Evolutionary conservation across 352 stramenopile species (phyloP).

Genomic region (Phytophthora agathidicida): DNA sequence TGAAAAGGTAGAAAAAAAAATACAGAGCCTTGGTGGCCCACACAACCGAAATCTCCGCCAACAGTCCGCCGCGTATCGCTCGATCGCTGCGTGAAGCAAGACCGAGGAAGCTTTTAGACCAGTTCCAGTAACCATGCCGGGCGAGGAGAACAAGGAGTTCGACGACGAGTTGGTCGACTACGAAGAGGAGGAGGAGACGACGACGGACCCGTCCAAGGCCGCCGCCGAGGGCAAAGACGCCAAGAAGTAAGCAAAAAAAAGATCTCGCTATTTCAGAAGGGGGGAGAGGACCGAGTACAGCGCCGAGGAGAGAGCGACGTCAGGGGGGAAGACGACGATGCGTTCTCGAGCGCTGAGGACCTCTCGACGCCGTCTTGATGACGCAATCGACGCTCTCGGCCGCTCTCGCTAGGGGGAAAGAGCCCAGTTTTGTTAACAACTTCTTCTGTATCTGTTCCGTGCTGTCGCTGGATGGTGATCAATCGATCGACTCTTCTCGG

Average conservation of each 20-base stretch:
- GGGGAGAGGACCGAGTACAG: conserved; percentile 21
- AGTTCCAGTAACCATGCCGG: conserved; percentile 55
- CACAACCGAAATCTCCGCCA: conserved; percentile 45
- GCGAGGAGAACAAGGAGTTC: conserved; percentile 90
- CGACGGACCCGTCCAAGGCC: conserved; percentile 72
- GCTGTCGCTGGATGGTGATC: conserved; percentile 29
- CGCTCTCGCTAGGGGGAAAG: conserved; percentile 26
- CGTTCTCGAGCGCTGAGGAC: conserved; percentile 28
- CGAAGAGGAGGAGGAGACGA: conserved; percentile 89
- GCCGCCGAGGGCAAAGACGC: conserved; percentile 84
- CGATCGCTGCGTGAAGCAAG: conserved; percentile 5
- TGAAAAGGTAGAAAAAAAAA: conserved; percentile 15
- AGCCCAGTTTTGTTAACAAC: conserved; percentile 74
- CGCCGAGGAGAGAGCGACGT: conserved; percentile 24
- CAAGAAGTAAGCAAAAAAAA: conserved; percentile 89
- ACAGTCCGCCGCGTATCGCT: conserved; percentile 24
- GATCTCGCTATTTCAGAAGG: conserved; percentile 27
- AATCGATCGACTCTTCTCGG: too few species aligned
- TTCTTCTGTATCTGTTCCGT: conserved; percentile 87
- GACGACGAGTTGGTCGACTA: conserved; percentile 91
- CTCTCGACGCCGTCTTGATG: conserved; percentile 31
- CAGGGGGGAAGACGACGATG: conserved; percentile 22
- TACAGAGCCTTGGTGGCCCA: too few species aligned
- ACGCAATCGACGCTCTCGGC: conserved; percentile 27
- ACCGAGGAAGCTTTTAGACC: conserved; percentile 3